Conservation (phyloP, 305 asterid genomes). For the Solanum hybrid region DNA sequence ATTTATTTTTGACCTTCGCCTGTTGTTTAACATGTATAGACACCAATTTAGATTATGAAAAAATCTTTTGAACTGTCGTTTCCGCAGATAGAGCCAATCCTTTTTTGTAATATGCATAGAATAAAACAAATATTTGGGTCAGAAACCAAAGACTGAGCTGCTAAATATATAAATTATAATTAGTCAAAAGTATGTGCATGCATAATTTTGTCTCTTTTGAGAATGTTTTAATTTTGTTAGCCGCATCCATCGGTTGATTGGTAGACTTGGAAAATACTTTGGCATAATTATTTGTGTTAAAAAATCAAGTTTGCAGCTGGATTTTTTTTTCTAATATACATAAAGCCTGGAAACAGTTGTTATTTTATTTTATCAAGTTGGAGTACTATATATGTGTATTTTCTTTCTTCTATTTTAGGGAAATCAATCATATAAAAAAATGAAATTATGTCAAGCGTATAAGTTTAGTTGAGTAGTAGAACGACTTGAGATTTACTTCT, state of each 20-base stretch:
- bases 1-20: not conserved
- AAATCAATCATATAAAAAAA: not conserved
- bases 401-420: not conserved
- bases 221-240: not conserved
- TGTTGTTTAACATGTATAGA: not conserved
- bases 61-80: not conserved
- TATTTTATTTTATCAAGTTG: not conserved
- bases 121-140: not conserved
- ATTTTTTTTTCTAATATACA: not conserved
- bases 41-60: not conserved
- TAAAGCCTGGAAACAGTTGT: not conserved
- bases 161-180: not conserved
- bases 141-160: not conserved
- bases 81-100: not conserved
- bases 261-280: not conserved
- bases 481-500: not conserved
- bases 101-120: not conserved
- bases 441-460: not conserved
- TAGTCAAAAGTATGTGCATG: not conserved
- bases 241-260: slow-evolving; percentile 7
- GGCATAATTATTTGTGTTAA: not conserved
- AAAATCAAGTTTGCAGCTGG: not conserved
- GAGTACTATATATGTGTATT: not conserved
- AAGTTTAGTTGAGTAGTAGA: not conserved
- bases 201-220: not conserved